Base-by-base conservation (phyloP, 2,329 filamentous ascomycete species). In the Aspergillus luchuensis region DNA sequence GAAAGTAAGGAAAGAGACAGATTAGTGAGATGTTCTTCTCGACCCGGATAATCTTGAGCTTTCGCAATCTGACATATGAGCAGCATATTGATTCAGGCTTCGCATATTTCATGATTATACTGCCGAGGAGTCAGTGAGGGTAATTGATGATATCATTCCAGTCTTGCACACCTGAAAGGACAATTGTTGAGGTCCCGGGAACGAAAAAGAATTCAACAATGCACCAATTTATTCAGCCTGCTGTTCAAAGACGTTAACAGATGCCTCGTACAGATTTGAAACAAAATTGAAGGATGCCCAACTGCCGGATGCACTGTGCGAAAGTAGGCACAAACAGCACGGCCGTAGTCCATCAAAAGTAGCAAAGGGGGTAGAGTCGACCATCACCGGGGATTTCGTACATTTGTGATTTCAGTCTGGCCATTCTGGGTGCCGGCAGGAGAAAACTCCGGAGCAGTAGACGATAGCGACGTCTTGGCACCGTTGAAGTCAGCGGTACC, bases 381-480 rank as follows among this genome's bases (percentile, higher is more conserved):
- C 38, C 8, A 49, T 74, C 79, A 73, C 67, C 55, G 64, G 72
- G 62, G 57, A 59, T 51, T 33, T 63, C 74, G 67, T 74, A 76
- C 76, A 75, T 74, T 75, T 65, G 71, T 64, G 64, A 72, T 66
- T 63, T 78, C 76, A 65, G 66, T 73, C 56, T 71, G 66, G 61
- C 65, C 60, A 50, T 63, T 62, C 57, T 68, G 62, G 50, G 69
- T 66, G 61, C 68, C 72, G 59, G 74, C 74, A 13, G 85, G 85
- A 7, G 84, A 81, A 66, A 89, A 89, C 63, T 88, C 86, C 0
- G 86, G 85, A 2, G 88, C 87, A 19, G 82, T 77, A n/a, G 86
- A 86, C 33, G 86, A 89, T 25, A 89, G 79, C 55, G 83, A 82
- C 7, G 82, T 83, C 57, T 83, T 83, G 5, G 76, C 69, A 33